phyloP scores from a whole-genome alignment of 305 asterid species.

The Vinca major region DNA sequence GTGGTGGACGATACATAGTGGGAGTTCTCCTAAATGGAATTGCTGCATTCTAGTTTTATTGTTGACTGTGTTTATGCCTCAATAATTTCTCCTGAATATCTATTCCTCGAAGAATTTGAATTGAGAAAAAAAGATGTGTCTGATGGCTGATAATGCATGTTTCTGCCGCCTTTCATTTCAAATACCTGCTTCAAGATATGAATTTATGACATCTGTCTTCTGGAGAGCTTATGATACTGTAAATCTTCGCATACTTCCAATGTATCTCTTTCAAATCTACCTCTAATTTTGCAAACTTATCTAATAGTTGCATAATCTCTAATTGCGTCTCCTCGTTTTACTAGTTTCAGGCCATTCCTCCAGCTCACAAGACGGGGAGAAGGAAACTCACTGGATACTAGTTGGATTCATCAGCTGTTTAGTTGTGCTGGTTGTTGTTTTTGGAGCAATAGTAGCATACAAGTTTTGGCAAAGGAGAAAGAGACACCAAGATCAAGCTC shows the following conservation, averaged over 20 bases:
- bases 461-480: constrained; percentile 57
- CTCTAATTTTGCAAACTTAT: background rate
- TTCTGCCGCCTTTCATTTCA: too few relatives aligned
- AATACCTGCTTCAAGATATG: background rate
- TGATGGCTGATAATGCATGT: too few relatives aligned
- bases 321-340: constrained; percentile 18
- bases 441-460: constrained; percentile 37
- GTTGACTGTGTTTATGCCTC: background rate
- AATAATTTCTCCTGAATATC: background rate
- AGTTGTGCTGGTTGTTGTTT: constrained; percentile 21
- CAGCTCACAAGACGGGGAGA: constrained; percentile 19
- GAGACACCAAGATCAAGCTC: constrained; percentile 71
- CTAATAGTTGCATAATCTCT: background rate
- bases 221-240: background rate
- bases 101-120: background rate
- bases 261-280: background rate
- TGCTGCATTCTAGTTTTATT: background rate
- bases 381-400: constrained; percentile 39
- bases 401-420: constrained; percentile 23
- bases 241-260: background rate
- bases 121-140: background rate
- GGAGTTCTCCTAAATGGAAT: background rate
- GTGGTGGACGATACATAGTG: background rate
- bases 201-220: too few relatives aligned
- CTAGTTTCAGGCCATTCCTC: constrained; percentile 35